These are phyloP conservation scores for Quercus mongolica DNA, from an alignment of 306 rosid species.

Conservation along the genomic window DNA sequence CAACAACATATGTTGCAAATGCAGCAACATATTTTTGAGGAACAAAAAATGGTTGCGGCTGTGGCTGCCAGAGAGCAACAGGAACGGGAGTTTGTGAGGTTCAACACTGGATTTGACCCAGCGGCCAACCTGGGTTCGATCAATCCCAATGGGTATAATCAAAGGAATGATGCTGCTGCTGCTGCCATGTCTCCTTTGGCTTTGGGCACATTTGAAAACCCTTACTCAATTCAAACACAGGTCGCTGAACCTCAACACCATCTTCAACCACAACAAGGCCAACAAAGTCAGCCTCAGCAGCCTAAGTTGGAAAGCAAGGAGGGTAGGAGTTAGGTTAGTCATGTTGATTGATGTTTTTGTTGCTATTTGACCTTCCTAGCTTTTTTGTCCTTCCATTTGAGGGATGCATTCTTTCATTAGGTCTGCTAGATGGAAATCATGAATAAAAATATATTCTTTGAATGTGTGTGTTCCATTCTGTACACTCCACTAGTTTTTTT, in stretches of 20 bases:
- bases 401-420: slow-evolving; percentile 28
- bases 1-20: too few relatives aligned
- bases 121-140: slow-evolving; percentile 29
- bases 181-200: slow-evolving; percentile 65
- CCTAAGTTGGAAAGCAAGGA: slow-evolving; percentile 48
- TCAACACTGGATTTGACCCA: slow-evolving; percentile 56
- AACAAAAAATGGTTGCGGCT: slow-evolving; percentile 65
- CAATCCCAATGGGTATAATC: slow-evolving; percentile 45
- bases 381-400: slow-evolving; percentile 30
- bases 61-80: slow-evolving; percentile 68
- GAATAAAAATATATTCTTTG: too few relatives aligned
- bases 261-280: slow-evolving; percentile 42
- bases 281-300: slow-evolving; percentile 36
- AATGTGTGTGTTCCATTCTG: too few relatives aligned
- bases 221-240: slow-evolving; percentile 48
- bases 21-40: slow-evolving; percentile 50
- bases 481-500: too few relatives aligned
- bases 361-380: slow-evolving; percentile 20
- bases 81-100: slow-evolving; percentile 52
- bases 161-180: slow-evolving; percentile 23
- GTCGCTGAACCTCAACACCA: slow-evolving; percentile 31
- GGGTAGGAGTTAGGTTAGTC: slow-evolving; percentile 64
- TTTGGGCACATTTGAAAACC: slow-evolving; percentile 55
- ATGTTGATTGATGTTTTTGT: slow-evolving; percentile 36
- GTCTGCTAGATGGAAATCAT: too few relatives aligned